phyloP scores from a whole-genome alignment of 1,139 yeast genomes.

The Magnusiomyces suaveolens region DNA sequence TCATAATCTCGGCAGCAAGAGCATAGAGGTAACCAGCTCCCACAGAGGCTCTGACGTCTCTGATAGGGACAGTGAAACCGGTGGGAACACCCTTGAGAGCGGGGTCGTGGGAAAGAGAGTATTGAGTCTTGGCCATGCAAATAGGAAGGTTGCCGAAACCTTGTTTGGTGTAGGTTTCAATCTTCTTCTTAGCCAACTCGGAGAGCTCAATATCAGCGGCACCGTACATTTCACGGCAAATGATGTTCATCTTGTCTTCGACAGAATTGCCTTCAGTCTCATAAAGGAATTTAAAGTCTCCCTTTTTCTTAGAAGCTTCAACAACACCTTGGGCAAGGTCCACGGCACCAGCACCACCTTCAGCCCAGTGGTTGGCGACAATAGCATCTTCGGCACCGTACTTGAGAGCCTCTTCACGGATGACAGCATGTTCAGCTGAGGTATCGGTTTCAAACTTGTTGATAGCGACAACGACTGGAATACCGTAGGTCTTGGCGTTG shows the following conservation, averaged over 20 bases:
- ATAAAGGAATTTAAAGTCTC: constrained; percentile 62
- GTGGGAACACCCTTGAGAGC: constrained; percentile 89
- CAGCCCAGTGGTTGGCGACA: constrained; percentile 95
- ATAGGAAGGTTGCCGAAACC: constrained; percentile 90
- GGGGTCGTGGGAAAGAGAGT: constrained; percentile 92
- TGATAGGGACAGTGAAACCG: constrained; percentile 87
- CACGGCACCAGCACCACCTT: constrained; percentile 93
- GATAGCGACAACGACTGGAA: constrained; percentile 94
- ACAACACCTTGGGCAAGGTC: constrained; percentile 80
- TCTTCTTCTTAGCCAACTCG: constrained; percentile 76
- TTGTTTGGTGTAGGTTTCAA: constrained; percentile 75
- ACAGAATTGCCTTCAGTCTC: constrained; percentile 57
- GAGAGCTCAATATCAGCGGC: constrained; percentile 81
- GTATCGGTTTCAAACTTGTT: constrained; percentile 79
- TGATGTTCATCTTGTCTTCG: constrained; percentile 71
- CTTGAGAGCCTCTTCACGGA: constrained; percentile 70
- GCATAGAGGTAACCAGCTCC: constrained; percentile 98
- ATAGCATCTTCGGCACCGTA: constrained; percentile 97
- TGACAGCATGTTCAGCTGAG: constrained; percentile 71
- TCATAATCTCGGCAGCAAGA: constrained; percentile 92
- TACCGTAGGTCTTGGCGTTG: constrained; percentile 77
- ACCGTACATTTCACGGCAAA: constrained; percentile 90
- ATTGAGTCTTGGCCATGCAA: constrained; percentile 96
- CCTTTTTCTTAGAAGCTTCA: constrained; percentile 51
- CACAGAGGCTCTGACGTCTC: constrained; percentile 86